These are phyloP conservation scores for Arthroderma sp. DNA, from an alignment of 2,329 filamentous ascomycete species.

Conservation along the genomic window DNA sequence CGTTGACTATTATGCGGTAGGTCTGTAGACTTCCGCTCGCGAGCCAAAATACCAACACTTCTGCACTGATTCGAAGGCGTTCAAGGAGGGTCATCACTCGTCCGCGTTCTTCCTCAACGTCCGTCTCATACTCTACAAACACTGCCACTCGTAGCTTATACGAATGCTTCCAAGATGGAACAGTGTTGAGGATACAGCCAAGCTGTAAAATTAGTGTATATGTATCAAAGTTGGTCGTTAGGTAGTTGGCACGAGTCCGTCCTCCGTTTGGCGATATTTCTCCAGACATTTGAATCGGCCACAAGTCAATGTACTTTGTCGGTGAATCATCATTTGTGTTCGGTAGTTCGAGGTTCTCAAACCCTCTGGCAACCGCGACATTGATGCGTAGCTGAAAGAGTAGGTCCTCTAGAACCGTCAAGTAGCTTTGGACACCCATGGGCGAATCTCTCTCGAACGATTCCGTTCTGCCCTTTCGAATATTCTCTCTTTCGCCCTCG, in stretches of 20 bases:
- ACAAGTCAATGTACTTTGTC: conserved; percentile 75
- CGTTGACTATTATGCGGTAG: conserved; percentile 71
- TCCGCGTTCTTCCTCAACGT: conserved; percentile 65
- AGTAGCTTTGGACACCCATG: conserved; percentile 54
- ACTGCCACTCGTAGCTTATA: conserved; percentile 67
- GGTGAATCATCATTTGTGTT: conserved; percentile 44
- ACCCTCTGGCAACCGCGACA: conserved; percentile 72
- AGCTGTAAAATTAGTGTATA: conserved; percentile 79
- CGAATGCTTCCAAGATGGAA: conserved; percentile 63
- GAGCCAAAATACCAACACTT: conserved; percentile 70
- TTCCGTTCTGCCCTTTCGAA: not conserved
- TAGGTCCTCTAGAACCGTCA: conserved; percentile 73
- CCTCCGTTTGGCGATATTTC: conserved; percentile 55
- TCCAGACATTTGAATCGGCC: conserved; percentile 90
- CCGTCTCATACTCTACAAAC: conserved; percentile 78
- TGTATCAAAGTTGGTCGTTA: conserved; percentile 85
- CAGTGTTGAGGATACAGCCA: conserved; percentile 71
- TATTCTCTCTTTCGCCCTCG: not conserved
- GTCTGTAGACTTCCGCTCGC: conserved; percentile 59
- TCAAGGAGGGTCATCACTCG: conserved; percentile 63
- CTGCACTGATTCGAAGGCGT: conserved; percentile 68
- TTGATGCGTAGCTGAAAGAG: conserved; percentile 68
- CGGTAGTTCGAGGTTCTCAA: conserved; percentile 63
- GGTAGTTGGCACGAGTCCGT: conserved; percentile 50
- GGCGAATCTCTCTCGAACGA: conserved; percentile 3